Evolutionary conservation across 768 basidiomycete genomes (phyloP).

Genomic region (Amanita rubescens): DNA sequence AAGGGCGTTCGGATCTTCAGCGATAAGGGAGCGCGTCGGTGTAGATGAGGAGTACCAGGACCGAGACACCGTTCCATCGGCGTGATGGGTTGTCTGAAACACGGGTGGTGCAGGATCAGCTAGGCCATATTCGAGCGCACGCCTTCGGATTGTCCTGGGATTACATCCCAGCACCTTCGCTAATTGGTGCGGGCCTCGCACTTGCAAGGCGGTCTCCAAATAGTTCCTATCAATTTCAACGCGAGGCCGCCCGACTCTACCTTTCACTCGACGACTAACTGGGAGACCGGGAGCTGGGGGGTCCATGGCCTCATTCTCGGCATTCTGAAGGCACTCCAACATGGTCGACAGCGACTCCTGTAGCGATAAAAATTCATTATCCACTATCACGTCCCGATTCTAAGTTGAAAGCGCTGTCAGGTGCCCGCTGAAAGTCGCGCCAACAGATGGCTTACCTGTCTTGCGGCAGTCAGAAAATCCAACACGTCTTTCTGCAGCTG

Average conservation of each 20-base stretch:
- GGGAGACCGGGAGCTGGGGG: neutral
- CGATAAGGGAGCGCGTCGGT: neutral
- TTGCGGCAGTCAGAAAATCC: neutral
- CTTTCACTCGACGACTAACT: neutral
- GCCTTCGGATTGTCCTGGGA: neutral
- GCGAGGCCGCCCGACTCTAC: neutral
- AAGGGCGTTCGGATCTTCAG: constrained; percentile 5
- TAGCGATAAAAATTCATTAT: neutral
- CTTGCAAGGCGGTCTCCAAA: neutral
- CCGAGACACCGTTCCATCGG: neutral
- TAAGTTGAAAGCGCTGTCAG: neutral
- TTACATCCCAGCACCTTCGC: neutral
- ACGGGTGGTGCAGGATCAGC: constrained; percentile 1
- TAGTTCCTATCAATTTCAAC: neutral
- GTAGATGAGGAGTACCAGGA: neutral
- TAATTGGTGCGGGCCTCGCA: neutral
- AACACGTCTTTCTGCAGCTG: neutral
- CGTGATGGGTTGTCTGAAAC: neutral
- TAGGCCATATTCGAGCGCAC: constrained; percentile 10
- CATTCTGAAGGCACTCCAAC: neutral
- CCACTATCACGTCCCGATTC: neutral
- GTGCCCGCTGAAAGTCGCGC: neutral
- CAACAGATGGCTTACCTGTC: neutral
- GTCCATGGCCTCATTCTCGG: neutral
- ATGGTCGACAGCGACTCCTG: neutral